Evolutionary conservation across 495 filamentous ascomycete species (phyloP), one percentile per base, ranked within the genome.

Genomic region (Penicillium cinerascens): DNA sequence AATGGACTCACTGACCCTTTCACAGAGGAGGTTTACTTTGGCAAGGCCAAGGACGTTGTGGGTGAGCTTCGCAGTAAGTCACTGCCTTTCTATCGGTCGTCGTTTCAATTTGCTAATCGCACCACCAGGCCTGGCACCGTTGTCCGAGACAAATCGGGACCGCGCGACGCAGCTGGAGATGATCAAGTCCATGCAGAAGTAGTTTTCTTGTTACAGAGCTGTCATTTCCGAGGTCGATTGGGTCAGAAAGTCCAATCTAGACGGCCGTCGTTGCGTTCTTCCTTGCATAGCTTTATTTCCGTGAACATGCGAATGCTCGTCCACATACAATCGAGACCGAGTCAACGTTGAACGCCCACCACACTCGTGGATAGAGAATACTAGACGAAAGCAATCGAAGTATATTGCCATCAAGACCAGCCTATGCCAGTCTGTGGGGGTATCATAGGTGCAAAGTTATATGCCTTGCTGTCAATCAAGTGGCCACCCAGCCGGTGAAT

Each of bases 1-100:
- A 11, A 39, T 39, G n/a, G 37, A 39, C 4, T 3, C 2, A 10
- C 18, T 40, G 35, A 17, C 37, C 6, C 17, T 25, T 6, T 23
- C 18, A 50, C 49, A 83, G 82, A 97, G 78, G 93, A 99, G 75
- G 93, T 99, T 44, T 99, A 99, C 73, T 99, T 99, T 70, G 93
- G 93, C 54, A 99, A 99, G 77, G 93, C 93, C 10, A 97, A 92
- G 79, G 93, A 99, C 71, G 91, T 99, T 3, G 92, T 99, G n/a
- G 93, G 92, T 27, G 92, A 97, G 67, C 77, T 99, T 65, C 80
- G 93, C 64, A 97, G 93, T 87, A 77, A 69, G 82, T 50, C 44
- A 3, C 22, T 52, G 13, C 16, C 38, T 15, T 23, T 11, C 18
- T 27, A 18, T 17, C 10, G 35, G 7, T 53, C 33, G 4, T 18